Evolutionary conservation across 352 stramenopile genomes (phyloP).

Genomic region (Blastocystis sp.): DNA sequence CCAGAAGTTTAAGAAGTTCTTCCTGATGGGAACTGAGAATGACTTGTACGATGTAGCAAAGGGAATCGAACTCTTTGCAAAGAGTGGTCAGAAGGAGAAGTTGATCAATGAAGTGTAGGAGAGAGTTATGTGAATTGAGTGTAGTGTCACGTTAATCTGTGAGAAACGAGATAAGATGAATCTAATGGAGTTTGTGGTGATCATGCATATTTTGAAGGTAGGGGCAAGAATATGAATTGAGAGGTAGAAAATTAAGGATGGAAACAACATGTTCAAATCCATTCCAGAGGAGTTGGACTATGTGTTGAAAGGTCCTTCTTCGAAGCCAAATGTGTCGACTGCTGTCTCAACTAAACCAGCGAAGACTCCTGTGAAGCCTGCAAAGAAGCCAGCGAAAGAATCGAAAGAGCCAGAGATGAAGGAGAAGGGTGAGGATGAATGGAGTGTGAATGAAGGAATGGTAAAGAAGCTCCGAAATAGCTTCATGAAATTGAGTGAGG

Average conservation of each 20-base stretch:
- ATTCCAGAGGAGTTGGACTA: not conserved
- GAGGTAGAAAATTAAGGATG: not conserved
- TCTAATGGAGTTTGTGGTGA: slow-evolving; percentile 17
- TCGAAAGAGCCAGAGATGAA: not conserved
- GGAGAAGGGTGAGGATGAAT: slow-evolving; percentile 29
- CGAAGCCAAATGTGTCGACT: not conserved
- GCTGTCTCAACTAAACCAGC: not conserved
- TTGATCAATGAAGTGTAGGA: not conserved
- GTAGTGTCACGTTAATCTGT: not conserved
- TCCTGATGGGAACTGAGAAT: slow-evolving; percentile 10
- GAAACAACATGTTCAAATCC: not conserved
- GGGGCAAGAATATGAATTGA: not conserved
- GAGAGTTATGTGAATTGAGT: not conserved
- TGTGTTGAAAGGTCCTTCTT: not conserved
- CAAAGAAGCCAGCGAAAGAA: not conserved
- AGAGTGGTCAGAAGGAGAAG: not conserved
- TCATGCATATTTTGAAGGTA: slow-evolving; percentile 24
- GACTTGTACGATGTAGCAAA: not conserved
- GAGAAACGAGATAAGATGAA: not conserved
- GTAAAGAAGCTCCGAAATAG: not conserved
- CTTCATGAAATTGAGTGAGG: slow-evolving; percentile 33
- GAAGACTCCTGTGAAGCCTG: not conserved
- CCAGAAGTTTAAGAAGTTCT: not conserved
- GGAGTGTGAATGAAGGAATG: not conserved
- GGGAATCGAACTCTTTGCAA: not conserved